Conservation (phyloP, 305 asterid species). For the Solanum hybrid region DNA sequence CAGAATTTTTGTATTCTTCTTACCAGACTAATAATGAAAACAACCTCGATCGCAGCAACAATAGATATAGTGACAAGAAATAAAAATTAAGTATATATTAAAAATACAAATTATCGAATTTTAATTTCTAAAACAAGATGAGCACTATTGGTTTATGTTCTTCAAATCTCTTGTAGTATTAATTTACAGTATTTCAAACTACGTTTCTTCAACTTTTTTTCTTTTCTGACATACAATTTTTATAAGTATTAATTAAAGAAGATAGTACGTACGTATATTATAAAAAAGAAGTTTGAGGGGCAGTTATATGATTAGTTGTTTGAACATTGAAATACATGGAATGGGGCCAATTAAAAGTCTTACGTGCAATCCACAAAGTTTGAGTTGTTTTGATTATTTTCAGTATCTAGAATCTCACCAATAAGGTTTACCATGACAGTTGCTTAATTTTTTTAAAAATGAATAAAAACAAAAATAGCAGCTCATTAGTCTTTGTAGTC, state of each 20-base stretch:
- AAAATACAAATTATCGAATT: not conserved
- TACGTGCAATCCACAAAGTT: slow-evolving; percentile 5
- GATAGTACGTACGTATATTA: not conserved
- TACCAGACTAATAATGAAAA: not conserved
- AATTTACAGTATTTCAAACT: not conserved
- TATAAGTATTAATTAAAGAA: not conserved
- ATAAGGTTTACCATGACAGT: not conserved
- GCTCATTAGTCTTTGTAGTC: not conserved
- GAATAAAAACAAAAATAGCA: not conserved
- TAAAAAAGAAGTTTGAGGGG: not conserved
- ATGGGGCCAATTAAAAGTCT: not conserved
- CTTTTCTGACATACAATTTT: not conserved
- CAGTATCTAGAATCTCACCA: not conserved
- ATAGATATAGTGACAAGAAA: too few species aligned
- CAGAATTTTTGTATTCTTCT: not conserved
- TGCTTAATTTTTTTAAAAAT: not conserved
- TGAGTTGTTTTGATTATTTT: not conserved
- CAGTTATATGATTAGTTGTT: slow-evolving; percentile 5
- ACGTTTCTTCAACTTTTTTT: not conserved
- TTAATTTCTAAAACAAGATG: not conserved
- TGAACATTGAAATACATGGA: not conserved
- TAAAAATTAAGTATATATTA: not conserved
- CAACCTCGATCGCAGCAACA: not conserved
- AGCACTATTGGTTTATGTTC: not conserved
- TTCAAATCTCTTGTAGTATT: not conserved